Evolutionary conservation across 495 filamentous ascomycete species (phyloP).

Genomic region (Physcia stellaris): DNA sequence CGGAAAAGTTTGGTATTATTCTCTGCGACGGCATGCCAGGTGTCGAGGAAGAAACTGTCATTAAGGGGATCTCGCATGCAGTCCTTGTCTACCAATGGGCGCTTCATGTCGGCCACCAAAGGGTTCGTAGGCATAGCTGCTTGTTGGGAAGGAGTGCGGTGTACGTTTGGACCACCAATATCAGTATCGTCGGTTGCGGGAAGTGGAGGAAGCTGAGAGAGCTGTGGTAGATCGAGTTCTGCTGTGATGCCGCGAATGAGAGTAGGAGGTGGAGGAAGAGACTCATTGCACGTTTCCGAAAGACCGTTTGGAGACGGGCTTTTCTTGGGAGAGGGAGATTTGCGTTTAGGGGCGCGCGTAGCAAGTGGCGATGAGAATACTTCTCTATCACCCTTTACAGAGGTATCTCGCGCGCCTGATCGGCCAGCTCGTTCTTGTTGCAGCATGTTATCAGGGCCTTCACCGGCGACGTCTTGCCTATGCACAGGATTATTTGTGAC

Average conservation of each 20-base stretch:
- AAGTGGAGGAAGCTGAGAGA: conserved; percentile 53
- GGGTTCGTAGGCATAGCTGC: conserved; percentile 36
- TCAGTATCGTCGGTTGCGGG: conserved; percentile 64
- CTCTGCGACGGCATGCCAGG: conserved; percentile 75
- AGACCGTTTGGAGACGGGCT: conserved; percentile 33
- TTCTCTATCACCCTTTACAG: conserved; percentile 46
- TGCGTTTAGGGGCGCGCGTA: conserved; percentile 8
- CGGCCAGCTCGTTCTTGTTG: conserved; percentile 39
- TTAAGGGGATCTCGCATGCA: conserved; percentile 77
- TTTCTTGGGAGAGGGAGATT: conserved; percentile 44
- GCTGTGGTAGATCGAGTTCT: conserved; percentile 40
- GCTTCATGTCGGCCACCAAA: conserved; percentile 51
- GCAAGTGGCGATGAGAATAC: conserved; percentile 37
- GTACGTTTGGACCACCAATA: conserved; percentile 50
- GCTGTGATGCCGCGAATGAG: conserved; percentile 36
- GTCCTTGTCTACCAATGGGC: conserved; percentile 47
- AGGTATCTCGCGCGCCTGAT: conserved; percentile 51
- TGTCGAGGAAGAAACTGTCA: conserved; percentile 70
- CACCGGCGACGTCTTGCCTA: conserved; percentile 61
- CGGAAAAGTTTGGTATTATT: conserved; percentile 93
- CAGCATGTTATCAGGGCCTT: conserved; percentile 58
- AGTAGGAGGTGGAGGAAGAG: conserved; percentile 36
- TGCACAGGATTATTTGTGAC: conserved; percentile 52
- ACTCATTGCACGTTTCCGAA: conserved; percentile 27
- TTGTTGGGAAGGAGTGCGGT: conserved; percentile 30